Conservation (phyloP, 495 filamentous ascomycete genomes). For the Aspergillus affinis region DNA sequence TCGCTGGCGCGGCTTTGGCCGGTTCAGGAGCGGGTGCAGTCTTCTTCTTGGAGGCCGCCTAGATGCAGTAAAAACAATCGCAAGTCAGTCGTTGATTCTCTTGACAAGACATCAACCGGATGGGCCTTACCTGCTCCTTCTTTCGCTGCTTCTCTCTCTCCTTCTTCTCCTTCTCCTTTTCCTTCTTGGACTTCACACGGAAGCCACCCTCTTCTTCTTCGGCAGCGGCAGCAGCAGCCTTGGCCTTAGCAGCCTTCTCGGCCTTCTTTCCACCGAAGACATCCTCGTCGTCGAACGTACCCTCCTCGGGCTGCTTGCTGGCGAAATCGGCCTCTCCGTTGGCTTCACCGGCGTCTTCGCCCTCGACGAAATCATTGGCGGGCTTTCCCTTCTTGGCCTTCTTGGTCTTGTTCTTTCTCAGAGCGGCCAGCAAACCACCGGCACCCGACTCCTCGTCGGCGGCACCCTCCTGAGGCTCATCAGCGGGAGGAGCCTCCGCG, state of each 20-base stretch:
- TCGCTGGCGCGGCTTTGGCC: slow-evolving; percentile 33
- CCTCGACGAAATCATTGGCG: slow-evolving; percentile 70
- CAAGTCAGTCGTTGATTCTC: background rate
- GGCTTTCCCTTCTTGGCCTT: slow-evolving; percentile 87
- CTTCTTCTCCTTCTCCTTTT: slow-evolving; percentile 93
- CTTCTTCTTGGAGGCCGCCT: slow-evolving; percentile 71
- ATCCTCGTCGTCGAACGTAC: slow-evolving; percentile 80
- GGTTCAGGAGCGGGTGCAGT: slow-evolving; percentile 33
- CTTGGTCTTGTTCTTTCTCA: slow-evolving; percentile 88
- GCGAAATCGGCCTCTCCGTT: slow-evolving; percentile 46
- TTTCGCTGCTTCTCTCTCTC: slow-evolving; percentile 92
- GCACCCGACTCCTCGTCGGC: slow-evolving; percentile 54
- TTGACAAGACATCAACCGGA: background rate
- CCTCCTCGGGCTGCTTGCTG: slow-evolving; percentile 80
- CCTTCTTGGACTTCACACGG: slow-evolving; percentile 86
- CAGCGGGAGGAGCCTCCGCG: slow-evolving; percentile 46
- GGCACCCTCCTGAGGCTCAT: slow-evolving; percentile 36
- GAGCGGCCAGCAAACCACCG: slow-evolving; percentile 73
- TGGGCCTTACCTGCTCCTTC: slow-evolving; percentile 71
- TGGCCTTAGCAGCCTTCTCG: slow-evolving; percentile 46
- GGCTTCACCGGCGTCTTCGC: slow-evolving; percentile 55
- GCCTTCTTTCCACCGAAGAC: slow-evolving; percentile 70
- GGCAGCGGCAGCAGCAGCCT: slow-evolving; percentile 38
- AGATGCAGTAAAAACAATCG: slow-evolving; percentile 16
- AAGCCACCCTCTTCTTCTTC: slow-evolving; percentile 58